Conservation (phyloP, 768 basidiomycete species). For the Suillus clintonianus region DNA sequence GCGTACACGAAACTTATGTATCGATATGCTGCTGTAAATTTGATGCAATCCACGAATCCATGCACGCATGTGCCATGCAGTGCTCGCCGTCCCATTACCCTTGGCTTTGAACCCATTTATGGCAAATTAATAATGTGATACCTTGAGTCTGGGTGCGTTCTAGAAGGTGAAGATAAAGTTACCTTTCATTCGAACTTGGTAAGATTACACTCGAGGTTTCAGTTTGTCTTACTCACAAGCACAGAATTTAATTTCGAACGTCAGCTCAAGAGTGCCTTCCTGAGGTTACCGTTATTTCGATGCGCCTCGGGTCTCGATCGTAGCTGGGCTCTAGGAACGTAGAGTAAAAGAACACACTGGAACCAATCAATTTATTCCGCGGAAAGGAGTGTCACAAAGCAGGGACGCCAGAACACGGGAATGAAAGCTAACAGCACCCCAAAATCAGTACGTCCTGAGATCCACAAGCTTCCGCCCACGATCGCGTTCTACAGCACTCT, state of each 20-base stretch:
- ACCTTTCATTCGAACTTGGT: background rate
- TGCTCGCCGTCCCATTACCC: background rate
- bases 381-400: background rate
- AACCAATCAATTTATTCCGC: slow-evolving; percentile 13
- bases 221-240: background rate
- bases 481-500: slow-evolving; percentile 76
- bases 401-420: background rate
- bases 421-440: slow-evolving; percentile 4
- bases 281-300: background rate
- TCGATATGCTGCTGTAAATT: slow-evolving; percentile 10
- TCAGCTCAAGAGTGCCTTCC: background rate
- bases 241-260: background rate
- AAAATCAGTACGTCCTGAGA: slow-evolving; percentile 48
- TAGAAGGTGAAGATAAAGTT: background rate
- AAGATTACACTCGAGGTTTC: background rate
- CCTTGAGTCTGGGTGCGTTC: background rate
- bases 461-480: slow-evolving; percentile 78
- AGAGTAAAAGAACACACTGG: background rate
- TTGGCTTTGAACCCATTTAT: background rate
- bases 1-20: slow-evolving; percentile 32
- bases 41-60: background rate
- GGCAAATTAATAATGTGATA: background rate
- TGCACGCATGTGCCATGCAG: background rate
- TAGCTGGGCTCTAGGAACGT: background rate
- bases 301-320: background rate